Percentiles rank a stretch among this genome's conserved stretches.
Conservation (phyloP, 768 basidiomycete genomes). For the Hygrocybe coccinea region DNA sequence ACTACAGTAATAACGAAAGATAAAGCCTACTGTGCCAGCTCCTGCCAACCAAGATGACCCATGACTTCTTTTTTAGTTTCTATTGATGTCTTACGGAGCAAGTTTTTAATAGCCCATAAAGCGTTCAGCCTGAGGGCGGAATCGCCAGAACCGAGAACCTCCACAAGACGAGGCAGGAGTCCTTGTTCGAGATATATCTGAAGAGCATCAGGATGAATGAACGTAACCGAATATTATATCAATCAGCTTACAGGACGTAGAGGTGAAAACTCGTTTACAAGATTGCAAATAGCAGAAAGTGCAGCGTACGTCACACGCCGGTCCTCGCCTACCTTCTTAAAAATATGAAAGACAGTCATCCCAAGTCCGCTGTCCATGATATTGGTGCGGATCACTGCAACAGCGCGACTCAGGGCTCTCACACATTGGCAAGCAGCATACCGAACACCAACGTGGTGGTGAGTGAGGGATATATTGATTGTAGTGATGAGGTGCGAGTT, state of each 20-base stretch:
- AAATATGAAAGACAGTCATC: conserved; percentile 59
- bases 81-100: conserved; percentile 59
- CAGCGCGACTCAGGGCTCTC: conserved; percentile 71
- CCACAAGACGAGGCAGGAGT: conserved; percentile 58
- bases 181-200: conserved; percentile 67
- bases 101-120: conserved; percentile 85
- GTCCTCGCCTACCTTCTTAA: conserved; percentile 50
- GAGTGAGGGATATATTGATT: conserved; percentile 50
- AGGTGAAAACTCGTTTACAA: conserved; percentile 84
- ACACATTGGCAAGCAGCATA: conserved; percentile 86
- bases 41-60: conserved; percentile 61
- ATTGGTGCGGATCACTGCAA: conserved; percentile 76
- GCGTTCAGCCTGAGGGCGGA: conserved; percentile 59
- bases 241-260: conserved; percentile 53
- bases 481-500: conserved; percentile 44
- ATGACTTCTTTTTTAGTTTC: conserved; percentile 64
- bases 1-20: not conserved
- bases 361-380: conserved; percentile 81
- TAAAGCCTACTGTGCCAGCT: conserved; percentile 48
- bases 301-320: conserved; percentile 66
- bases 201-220: conserved; percentile 2
- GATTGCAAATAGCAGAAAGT: conserved; percentile 73
- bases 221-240: conserved; percentile 1
- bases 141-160: conserved; percentile 50
- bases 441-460: conserved; percentile 68